Evolutionary conservation across 1,284 basidiomycete species (phyloP).

Genomic region (Pseudomicrostroma phylloplanum): DNA sequence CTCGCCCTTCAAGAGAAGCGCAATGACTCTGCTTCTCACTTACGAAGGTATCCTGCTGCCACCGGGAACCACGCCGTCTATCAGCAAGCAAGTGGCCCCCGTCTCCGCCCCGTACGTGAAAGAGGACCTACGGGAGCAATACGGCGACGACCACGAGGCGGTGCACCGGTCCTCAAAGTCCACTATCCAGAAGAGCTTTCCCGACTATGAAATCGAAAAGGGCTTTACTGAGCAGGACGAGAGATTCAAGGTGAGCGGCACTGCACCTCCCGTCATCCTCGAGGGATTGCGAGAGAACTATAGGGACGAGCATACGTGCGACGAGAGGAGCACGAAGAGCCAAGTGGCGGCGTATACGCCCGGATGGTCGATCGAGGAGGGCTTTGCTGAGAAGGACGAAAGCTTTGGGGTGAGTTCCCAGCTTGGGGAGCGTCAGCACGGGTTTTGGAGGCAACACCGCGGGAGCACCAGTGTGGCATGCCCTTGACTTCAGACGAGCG

Average conservation of each 20-base stretch:
- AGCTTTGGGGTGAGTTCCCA: constrained; percentile 12
- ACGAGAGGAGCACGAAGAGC: constrained; percentile 10
- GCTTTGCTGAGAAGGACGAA: constrained; percentile 12
- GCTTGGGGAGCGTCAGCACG: background rate
- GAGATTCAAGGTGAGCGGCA: constrained; percentile 8
- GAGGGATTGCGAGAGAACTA: constrained; percentile 15
- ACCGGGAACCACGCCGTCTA: background rate
- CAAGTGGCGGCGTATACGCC: background rate
- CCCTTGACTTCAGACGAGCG: too few species aligned
- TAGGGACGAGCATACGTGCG: constrained; percentile 15
- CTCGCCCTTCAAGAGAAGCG: constrained; percentile 11
- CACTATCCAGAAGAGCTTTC: background rate
- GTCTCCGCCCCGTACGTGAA: constrained; percentile 1
- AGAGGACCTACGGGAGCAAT: constrained; percentile 6
- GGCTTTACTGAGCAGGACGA: background rate
- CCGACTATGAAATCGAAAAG: background rate
- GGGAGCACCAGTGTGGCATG: too few species aligned
- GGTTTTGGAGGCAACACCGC: too few species aligned
- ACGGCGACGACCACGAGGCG: constrained; percentile 1
- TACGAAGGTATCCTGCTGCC: constrained; percentile 10
- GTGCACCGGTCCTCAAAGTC: background rate
- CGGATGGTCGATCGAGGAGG: constrained; percentile 11
- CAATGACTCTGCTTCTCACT: constrained; percentile 11
- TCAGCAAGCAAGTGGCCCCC: background rate
- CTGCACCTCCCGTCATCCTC: constrained; percentile 2